Base-by-base conservation (phyloP, 768 basidiomycete genomes). In the Aureoboletus auriporus region DNA sequence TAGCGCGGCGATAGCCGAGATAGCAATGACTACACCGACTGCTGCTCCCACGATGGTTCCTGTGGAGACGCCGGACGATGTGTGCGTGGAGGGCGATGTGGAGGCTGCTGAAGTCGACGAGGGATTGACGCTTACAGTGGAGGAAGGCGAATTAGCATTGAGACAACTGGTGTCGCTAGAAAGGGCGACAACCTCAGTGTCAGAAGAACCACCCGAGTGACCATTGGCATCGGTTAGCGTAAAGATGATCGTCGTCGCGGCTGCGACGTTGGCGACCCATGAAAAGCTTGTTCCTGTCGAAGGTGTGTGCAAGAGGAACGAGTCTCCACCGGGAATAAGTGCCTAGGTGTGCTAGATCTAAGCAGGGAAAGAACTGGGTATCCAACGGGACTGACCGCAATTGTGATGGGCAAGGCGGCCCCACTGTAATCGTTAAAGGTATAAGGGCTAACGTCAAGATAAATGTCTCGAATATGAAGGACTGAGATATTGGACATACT, bases 301-400 rank as follows among this genome's bases (percentile, higher is more conserved):
- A 12, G 73, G 73, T 31, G 78, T 72, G 8, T 62, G 48, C 11
- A 87, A 53, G 16, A 71, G 50, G 46, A 84, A 71, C 1, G 70
- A 58, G 35, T 74, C 68, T 10, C 88, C 87, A 17, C 75, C 76
- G 30, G 86, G 86, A 46, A 90, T 78, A 28, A 83, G 64, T 20
- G 75, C 84, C 79, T 86, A 31, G 43, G 27, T 42, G 14, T 4
- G 4, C 20, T 35, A 44, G 26, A 35, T 40, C 0, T 49, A 30
- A 51, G 43, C 14, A 34, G n/a, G n/a, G 12, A 39, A 47, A 33
- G 8, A 53, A 30, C 34, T 8, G 26, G 37, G 36, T 13, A 42
- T 23, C 13, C 30, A 40, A 41, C 35, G 5, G 13, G 47, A 63
- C 74, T 56, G 51, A 82, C 84, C 45, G 69, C 62, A 26, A 84